Evolutionary conservation across 805 yeast species (phyloP).

Genomic region (Jamesozyma hellenica): DNA sequence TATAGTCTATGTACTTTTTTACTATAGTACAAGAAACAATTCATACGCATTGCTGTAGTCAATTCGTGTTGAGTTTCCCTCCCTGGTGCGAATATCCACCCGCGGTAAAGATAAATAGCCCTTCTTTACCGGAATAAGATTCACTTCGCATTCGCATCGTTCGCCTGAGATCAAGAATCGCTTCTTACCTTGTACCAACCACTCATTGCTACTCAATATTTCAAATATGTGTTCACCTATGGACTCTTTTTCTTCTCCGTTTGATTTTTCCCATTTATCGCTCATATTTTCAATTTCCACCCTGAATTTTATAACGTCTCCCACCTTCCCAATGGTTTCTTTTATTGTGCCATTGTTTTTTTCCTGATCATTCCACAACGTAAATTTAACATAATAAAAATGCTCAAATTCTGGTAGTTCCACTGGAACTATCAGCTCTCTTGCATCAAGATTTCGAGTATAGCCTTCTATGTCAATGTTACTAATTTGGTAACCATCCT

Average conservation of each 20-base stretch:
- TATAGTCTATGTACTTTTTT: too few species aligned
- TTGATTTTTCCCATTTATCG: slow-evolving; percentile 12
- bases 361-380: background rate
- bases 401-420: slow-evolving; percentile 19
- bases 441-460: slow-evolving; percentile 13
- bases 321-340: slow-evolving; percentile 7
- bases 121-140: slow-evolving; percentile 61
- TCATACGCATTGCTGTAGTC: slow-evolving; percentile 63
- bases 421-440: slow-evolving; percentile 20
- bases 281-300: slow-evolving; percentile 14
- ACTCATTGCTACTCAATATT: slow-evolving; percentile 48
- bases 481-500: slow-evolving; percentile 13
- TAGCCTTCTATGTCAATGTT: slow-evolving; percentile 19
- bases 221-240: slow-evolving; percentile 33
- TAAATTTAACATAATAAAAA: slow-evolving; percentile 17
- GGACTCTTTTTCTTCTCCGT: too few species aligned
- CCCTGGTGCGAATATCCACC: slow-evolving; percentile 36
- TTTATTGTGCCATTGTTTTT: background rate
- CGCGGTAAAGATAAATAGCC: slow-evolving; percentile 67
- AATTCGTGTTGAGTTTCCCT: slow-evolving; percentile 41
- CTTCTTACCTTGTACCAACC: slow-evolving; percentile 73
- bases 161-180: slow-evolving; percentile 36
- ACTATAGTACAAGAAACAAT: slow-evolving; percentile 45
- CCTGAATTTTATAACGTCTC: slow-evolving; percentile 13
- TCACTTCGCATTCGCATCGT: slow-evolving; percentile 32